Evolutionary conservation across 2,329 filamentous ascomycete genomes (phyloP).

Genomic region (Pochonia chlamydosporia): DNA sequence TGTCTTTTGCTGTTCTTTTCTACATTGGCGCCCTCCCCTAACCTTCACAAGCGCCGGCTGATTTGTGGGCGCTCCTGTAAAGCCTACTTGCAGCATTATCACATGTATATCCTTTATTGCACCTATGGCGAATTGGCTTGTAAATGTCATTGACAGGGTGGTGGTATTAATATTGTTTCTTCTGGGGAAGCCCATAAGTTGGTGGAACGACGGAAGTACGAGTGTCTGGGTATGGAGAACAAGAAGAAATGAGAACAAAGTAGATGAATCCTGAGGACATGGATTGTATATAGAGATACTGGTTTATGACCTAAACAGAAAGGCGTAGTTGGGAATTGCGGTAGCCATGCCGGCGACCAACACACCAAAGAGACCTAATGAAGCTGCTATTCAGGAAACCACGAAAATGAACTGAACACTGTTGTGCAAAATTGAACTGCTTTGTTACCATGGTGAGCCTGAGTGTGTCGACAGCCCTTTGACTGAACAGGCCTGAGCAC

Average conservation of each 20-base stretch:
- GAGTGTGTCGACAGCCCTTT: no score
- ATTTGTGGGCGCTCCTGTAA: not conserved
- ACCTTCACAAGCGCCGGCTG: not conserved
- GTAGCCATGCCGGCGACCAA: not conserved
- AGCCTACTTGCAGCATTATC: not conserved
- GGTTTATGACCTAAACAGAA: not conserved
- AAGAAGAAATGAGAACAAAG: not conserved
- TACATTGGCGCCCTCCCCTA: not conserved
- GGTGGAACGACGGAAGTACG: not conserved
- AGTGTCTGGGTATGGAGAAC: not conserved
- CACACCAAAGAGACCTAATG: not conserved
- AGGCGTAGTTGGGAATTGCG: not conserved
- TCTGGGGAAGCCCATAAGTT: not conserved
- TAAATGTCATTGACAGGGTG: not conserved
- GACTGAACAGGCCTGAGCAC: no score
- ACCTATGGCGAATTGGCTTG: not conserved
- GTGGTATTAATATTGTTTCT: not conserved
- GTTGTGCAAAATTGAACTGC: not conserved
- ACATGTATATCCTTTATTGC: not conserved
- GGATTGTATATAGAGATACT: not conserved
- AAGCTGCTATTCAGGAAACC: not conserved
- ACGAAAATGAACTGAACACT: not conserved
- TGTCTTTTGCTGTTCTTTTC: conserved; percentile 1
- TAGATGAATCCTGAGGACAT: not conserved
- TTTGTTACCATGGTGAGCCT: no score